Evolutionary conservation across 441 rosid genomes (phyloP), one percentile per base, ranked within the genome.

Genomic region (Daphne laureola): DNA sequence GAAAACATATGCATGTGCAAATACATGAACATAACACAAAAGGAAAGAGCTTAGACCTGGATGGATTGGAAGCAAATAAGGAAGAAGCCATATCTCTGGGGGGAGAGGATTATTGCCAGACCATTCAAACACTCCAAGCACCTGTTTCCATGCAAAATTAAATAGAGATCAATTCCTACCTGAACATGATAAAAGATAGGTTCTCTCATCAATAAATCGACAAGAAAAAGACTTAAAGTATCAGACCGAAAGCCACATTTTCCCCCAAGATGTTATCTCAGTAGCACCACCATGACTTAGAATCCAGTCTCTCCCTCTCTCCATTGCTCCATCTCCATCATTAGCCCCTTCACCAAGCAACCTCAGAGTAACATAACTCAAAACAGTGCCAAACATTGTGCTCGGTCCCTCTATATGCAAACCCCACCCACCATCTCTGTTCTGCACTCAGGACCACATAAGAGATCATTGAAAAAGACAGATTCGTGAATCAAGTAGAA

Each of bases 381-480:
- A 69, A 54, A 73, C 89, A 45, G 90, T 66, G 51, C 96, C 84
- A 71, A 91, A 87, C 98, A 91, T 91, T 4, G 86, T 82, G 76
- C 98, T 91, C 1, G 57, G 76, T 26, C 96, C 96, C 59, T 91
- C 98, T 49, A 91, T 82, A 69, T 87, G 98, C 43, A 91, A 73
- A 51, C 98, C 96, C 98, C 96, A 91, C 7, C 98, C 96, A 18
- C 98, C 98, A 53, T 87, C 96, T 71, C 67, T 67, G 55, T 93
- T 93, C 99, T 93, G 89, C 54, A 42, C 36, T 23, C 12, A 4
- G 18, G n/a, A 4, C 18, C 31, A 51, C 14, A 16, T 1, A 2
- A 56, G 45, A 25, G 41, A 47, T 51, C 36, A 50, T 18, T 7
- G 50, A 12, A 18, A 56, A 48, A 48, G 17, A 49, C 35, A 70